A percentile compares a stretch with the other conserved stretches of the same genome.
Evolutionary conservation across 345 rosid genomes (phyloP).

Genomic region (Syzygium jambos): DNA sequence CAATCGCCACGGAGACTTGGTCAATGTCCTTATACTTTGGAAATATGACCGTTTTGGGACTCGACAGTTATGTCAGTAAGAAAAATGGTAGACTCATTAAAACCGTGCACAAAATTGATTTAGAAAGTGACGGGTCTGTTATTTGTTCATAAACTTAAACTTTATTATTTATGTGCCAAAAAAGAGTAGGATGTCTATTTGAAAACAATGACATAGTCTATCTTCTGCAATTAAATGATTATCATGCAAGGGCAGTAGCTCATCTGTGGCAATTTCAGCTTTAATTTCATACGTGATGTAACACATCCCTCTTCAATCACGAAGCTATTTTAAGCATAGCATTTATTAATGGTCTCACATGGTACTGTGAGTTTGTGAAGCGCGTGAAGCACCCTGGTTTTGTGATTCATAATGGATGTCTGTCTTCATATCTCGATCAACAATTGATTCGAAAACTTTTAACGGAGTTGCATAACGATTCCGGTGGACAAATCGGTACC

Average conservation of each 20-base stretch:
- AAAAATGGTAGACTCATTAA: neutral
- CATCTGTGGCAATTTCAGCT: neutral
- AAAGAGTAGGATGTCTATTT: too few species aligned
- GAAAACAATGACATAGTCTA: neutral
- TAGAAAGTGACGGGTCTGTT: neutral
- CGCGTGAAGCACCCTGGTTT: neutral
- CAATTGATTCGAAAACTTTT: neutral
- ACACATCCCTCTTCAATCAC: neutral
- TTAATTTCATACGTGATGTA: neutral
- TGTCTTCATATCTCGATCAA: neutral
- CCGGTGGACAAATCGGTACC: neutral
- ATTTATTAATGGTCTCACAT: neutral
- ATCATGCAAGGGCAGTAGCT: neutral
- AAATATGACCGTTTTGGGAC: neutral
- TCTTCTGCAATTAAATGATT: neutral
- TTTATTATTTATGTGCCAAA: neutral
- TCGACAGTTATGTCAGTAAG: neutral
- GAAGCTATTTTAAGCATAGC: neutral
- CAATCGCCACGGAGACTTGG: neutral
- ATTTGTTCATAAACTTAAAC: neutral
- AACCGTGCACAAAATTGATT: neutral
- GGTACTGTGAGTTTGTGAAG: neutral
- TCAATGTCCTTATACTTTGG: neutral
- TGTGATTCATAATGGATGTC: neutral
- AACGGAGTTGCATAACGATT: neutral